phyloP scores from a whole-genome alignment of 2,329 filamentous ascomycete genomes.

The Neocucurbitaria cava region DNA sequence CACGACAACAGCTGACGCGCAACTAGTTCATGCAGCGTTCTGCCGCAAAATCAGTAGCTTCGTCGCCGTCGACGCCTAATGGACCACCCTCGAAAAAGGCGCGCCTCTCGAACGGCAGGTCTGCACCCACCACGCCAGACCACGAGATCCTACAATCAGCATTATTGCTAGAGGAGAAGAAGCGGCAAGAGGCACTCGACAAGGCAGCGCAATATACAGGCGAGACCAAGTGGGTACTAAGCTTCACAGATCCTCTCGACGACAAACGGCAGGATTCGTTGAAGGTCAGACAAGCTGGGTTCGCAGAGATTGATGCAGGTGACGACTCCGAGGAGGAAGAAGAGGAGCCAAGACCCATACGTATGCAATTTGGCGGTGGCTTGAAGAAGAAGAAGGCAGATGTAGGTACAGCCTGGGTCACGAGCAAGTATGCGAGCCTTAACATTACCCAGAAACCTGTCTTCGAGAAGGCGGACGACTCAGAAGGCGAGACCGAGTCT shows the following conservation, averaged over 20 bases:
- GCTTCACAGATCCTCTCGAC: conserved; percentile 57
- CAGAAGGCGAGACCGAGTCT: conserved; percentile 31
- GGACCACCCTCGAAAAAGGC: conserved; percentile 69
- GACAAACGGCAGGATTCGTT: conserved; percentile 49
- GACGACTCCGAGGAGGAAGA: conserved; percentile 45
- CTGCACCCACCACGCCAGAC: conserved; percentile 51
- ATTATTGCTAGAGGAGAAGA: conserved; percentile 70
- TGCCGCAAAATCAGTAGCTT: conserved; percentile 64
- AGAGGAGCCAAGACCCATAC: conserved; percentile 36
- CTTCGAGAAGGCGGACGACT: conserved; percentile 28
- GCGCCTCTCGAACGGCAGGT: conserved; percentile 58
- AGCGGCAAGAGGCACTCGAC: conserved; percentile 64
- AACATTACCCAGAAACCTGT: conserved; percentile 29
- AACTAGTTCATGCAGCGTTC: conserved; percentile 87
- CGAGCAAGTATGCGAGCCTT: conserved; percentile 7
- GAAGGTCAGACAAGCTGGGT: conserved; percentile 67
- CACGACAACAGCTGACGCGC: conserved; percentile 13
- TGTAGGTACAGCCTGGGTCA: background rate
- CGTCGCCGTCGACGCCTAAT: conserved; percentile 58
- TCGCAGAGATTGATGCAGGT: conserved; percentile 58
- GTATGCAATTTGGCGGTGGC: conserved; percentile 61
- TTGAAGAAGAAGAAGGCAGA: conserved; percentile 42
- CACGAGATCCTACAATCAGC: conserved; percentile 68
- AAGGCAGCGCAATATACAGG: conserved; percentile 67
- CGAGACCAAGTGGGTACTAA: conserved; percentile 79